Evolutionary conservation across 2,329 filamentous ascomycete species (phyloP).

Genomic region (Emergomyces pasteurianus): DNA sequence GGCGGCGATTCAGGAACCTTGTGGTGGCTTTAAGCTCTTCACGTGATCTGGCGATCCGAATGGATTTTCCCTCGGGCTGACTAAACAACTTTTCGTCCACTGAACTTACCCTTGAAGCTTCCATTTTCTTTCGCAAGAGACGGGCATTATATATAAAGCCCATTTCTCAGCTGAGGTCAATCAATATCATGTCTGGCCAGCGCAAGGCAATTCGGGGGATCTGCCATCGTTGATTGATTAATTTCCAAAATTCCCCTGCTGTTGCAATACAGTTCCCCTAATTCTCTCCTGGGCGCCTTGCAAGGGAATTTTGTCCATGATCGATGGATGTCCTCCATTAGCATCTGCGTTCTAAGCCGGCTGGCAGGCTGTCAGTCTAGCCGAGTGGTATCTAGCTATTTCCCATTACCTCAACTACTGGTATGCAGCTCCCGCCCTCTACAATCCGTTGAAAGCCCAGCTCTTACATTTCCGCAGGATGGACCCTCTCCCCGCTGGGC

Average conservation of each 20-base stretch:
- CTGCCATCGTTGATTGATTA: background rate
- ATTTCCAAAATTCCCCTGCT: background rate
- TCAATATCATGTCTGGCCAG: too few relatives aligned
- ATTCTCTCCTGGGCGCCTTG: background rate
- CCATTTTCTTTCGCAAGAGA: background rate
- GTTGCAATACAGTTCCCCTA: background rate
- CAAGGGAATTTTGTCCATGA: background rate
- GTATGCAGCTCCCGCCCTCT: background rate
- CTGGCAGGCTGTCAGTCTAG: background rate
- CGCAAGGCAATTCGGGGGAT: background rate
- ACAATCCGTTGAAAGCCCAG: background rate
- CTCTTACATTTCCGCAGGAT: background rate
- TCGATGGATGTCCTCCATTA: slow-evolving; percentile 10
- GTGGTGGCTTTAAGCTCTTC: background rate
- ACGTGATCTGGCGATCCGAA: background rate
- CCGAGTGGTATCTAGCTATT: background rate
- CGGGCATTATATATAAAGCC: background rate
- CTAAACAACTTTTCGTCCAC: background rate
- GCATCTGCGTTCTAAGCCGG: slow-evolving; percentile 2
- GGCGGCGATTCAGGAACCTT: slow-evolving; percentile 3
- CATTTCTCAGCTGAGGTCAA: background rate
- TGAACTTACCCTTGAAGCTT: too few relatives aligned
- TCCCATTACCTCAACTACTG: background rate
- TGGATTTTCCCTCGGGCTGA: background rate
- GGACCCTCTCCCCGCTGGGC: background rate